Evolutionary conservation across 352 stramenopile genomes (phyloP).

Genomic region (Aphanomyces invadans): DNA sequence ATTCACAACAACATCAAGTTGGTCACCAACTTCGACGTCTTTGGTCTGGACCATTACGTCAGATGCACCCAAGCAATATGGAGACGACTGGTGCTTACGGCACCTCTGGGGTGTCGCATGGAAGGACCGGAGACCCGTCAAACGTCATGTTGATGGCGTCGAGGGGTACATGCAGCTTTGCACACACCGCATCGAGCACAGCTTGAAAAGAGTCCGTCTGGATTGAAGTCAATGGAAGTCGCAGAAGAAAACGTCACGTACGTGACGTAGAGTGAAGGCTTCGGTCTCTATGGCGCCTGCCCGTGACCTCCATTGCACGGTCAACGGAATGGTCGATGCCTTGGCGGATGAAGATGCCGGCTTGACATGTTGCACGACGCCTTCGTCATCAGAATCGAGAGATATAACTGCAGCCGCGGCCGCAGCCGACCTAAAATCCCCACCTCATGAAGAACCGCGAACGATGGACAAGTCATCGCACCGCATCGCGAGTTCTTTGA

Average conservation of each 20-base stretch:
- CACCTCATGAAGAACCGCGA: neutral
- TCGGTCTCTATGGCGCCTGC: neutral
- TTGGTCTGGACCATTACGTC: no score
- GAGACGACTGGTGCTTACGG: neutral
- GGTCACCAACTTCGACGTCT: constrained; percentile 17
- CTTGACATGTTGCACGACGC: neutral
- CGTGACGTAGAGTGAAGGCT: neutral
- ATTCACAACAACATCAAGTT: constrained; percentile 13
- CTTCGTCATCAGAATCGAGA: constrained; percentile 1
- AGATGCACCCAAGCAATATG: no score
- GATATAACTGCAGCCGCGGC: neutral
- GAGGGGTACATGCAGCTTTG: neutral
- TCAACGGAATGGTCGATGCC: no score
- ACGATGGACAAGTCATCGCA: neutral
- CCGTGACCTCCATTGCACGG: neutral
- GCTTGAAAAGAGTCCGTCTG: constrained; percentile 15
- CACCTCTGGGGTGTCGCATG: constrained; percentile 8
- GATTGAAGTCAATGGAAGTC: no score
- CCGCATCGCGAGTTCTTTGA: constrained; percentile 8
- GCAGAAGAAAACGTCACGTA: no score
- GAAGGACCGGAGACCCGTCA: constrained; percentile 5
- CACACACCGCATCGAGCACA: constrained; percentile 2
- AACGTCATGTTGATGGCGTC: neutral
- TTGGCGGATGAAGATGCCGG: neutral
- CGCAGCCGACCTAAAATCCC: neutral